Evolutionary conservation across 2,329 filamentous ascomycete genomes (phyloP), one percentile per base, ranked within the genome.

Genomic region (Xylaria sp.): DNA sequence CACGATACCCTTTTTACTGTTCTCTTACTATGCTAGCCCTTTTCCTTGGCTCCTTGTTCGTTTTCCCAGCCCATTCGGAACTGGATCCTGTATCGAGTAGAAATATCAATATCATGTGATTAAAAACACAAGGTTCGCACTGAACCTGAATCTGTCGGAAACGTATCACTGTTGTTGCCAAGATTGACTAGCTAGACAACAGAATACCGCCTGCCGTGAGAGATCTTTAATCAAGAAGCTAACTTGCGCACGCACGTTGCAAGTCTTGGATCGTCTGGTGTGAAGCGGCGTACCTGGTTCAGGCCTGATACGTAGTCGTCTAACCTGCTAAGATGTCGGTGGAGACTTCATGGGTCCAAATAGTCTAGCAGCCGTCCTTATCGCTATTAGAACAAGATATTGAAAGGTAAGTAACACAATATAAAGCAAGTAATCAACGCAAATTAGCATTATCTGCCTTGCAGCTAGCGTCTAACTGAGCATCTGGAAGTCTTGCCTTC

Each of bases 1-100:
- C 61, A 71, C 69, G 68, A 71, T 71, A 71, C 66, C 69, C 68
- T n/a, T 51, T 64, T 33, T 28, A n/a, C 13, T 57, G 13, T 15
- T 49, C 28, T 25, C 54, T 43, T 10, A 25, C n/a, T 7, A 39
- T 61, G 18, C 33, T 6, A 52, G 57, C n/a, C n/a, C 23, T 15
- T 25, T 48, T 28, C n/a, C n/a, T 51, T 60, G 1, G 18, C 39
- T 49, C 48, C 51, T 64, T 64, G 31, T 52, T 51, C 13, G n/a
- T 55, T 56, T 56, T 13, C n/a, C 15, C 12, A 36, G 20, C 36
- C 61, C 15, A 2, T 49, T 9, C 13, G 46, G 46, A 20, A 28
- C 20, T 23, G 10, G 18, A 52, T 28, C 7, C 23, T 52, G 15
- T 41, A 20, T 60, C 3, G 25, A 61, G 54, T 28, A 60, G 3